These are phyloP conservation scores for Trametopsis cervina DNA, from an alignment of 768 basidiomycete species.

Conservation along the genomic window DNA sequence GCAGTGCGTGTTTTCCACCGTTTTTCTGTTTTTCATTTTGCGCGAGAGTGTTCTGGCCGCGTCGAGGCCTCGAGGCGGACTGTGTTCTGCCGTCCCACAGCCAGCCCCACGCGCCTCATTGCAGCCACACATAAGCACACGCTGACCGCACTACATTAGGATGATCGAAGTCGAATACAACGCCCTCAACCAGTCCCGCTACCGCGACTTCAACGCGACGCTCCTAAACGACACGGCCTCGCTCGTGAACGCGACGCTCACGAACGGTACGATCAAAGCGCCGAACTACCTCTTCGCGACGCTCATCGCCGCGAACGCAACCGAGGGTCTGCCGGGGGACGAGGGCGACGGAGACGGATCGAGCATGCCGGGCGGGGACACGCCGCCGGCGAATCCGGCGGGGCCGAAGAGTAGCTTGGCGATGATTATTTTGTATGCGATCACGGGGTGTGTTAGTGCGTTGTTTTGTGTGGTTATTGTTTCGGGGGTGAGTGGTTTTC, in stretches of 20 bases:
- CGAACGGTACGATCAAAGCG: conserved; percentile 33
- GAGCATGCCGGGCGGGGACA: background rate
- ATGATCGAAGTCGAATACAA: conserved; percentile 52
- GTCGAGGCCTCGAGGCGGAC: conserved; percentile 6
- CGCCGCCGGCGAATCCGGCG: conserved; percentile 25
- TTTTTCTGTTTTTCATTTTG: conserved; percentile 25
- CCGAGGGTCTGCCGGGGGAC: conserved; percentile 23
- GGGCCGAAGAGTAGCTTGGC: conserved; percentile 16
- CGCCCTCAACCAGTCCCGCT: conserved; percentile 43
- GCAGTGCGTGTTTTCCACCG: conserved; percentile 25
- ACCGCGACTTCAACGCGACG: conserved; percentile 51
- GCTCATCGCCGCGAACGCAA: conserved; percentile 58
- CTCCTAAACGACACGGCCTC: conserved; percentile 48
- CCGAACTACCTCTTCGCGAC: conserved; percentile 68
- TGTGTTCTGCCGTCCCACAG: no score
- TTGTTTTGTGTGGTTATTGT: conserved; percentile 82
- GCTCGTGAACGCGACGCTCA: conserved; percentile 37
- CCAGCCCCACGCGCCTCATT: background rate
- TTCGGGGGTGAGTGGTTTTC: conserved; percentile 54
- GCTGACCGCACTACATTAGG: conserved; percentile 19
- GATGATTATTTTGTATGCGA: conserved; percentile 73
- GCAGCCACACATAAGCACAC: background rate
- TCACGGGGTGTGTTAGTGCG: conserved; percentile 83
- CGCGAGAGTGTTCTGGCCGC: background rate
- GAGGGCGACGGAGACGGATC: conserved; percentile 11